Percentiles rank a stretch among this genome's conserved stretches.
These are phyloP conservation scores for Candida germanica DNA, from an alignment of 805 yeast species.

Conservation along the genomic window DNA sequence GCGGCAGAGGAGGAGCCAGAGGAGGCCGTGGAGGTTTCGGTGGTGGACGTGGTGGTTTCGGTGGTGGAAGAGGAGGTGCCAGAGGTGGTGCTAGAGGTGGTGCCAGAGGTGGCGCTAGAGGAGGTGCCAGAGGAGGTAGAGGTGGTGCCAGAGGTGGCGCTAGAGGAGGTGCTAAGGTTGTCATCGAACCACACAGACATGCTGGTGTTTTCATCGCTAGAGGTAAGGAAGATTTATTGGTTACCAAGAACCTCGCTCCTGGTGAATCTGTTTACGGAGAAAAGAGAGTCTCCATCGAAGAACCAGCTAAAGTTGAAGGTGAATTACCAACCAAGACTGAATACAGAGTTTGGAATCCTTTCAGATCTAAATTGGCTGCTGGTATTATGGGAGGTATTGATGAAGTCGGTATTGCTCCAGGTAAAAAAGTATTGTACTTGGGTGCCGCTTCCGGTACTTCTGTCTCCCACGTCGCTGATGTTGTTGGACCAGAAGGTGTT, in stretches of 20 bases:
- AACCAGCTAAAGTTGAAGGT: constrained; percentile 84
- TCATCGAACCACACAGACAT: constrained; percentile 98
- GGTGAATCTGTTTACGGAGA: constrained; percentile 99
- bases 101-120: constrained; percentile 43
- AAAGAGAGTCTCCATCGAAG: constrained; percentile 92
- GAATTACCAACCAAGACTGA: constrained; percentile 91
- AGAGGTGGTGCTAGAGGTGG: constrained; percentile 36
- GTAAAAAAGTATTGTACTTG: constrained; percentile 92
- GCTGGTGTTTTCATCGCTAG: constrained; percentile 99
- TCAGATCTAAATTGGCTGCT: constrained; percentile 99
- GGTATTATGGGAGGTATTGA: constrained; percentile 99
- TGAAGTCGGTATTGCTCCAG: constrained; percentile 95
- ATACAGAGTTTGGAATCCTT: constrained; percentile 99
- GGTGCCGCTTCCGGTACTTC: constrained; percentile 99
- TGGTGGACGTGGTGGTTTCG: constrained; percentile 47
- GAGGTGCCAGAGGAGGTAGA: constrained; percentile 55
- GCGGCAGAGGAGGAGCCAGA: constrained; percentile 50
- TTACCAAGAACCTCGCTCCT: constrained; percentile 95
- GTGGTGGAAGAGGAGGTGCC: constrained; percentile 29
- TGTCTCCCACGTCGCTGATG: constrained; percentile 96
- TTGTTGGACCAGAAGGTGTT: constrained; percentile 98
- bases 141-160: constrained; percentile 83
- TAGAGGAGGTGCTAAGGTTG: constrained; percentile 90
- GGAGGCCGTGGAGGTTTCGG: constrained; percentile 58
- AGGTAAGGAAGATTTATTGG: constrained; percentile 98